Evolutionary conservation across 2,329 filamentous ascomycete genomes (phyloP), one percentile per base, ranked within the genome.

Genomic region (Monosporascus sp.): DNA sequence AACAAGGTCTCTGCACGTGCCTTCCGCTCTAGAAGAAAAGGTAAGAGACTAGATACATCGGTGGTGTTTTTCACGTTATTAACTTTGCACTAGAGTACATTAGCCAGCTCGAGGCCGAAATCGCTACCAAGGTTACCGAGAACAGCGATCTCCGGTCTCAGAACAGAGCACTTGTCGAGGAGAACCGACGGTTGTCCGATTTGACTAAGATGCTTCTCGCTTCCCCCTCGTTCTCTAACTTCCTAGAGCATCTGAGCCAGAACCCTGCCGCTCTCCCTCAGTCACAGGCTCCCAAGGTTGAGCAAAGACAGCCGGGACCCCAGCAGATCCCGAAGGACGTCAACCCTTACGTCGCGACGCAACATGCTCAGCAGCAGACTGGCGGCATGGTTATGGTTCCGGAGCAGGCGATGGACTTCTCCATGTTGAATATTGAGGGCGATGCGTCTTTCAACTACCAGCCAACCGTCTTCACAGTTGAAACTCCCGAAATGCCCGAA

Each of bases 1-100:
- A 97, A 97, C 81, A 97, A 99, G 76, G 94, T 99, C 5, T 99
- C 94, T 43, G 94, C 94, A 58, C 90, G 94, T 62, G 93, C 93
- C 50, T 99, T 99, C 85, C 88, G 94, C 53, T 97, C 92, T n/a
- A 82, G 94, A 64, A 88, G 94, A 80, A 99, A 99, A 81, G 93
- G 93, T 97, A 85, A 79, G 81, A 67, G 59, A 49, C 2, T 22
- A 46, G 38, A 45, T 17, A 7, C n/a, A 16, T 20, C 19, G 47
- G 20, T 27, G 40, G 48, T 52, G 40, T 38, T 44, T 47, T 26
- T 31, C 51, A 31, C 20, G 46, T 51, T 55, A 53, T 82, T 89
- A 79, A 89, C 71, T 43, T 27, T 53, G 8, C n/a, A 26, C 43
- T 65, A 97, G 94, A 97, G 81, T 97, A 97, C 77, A 97, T 99